Evolutionary conservation across 345 rosid genomes (phyloP).

Genomic region (Eucalyptus viminalis): DNA sequence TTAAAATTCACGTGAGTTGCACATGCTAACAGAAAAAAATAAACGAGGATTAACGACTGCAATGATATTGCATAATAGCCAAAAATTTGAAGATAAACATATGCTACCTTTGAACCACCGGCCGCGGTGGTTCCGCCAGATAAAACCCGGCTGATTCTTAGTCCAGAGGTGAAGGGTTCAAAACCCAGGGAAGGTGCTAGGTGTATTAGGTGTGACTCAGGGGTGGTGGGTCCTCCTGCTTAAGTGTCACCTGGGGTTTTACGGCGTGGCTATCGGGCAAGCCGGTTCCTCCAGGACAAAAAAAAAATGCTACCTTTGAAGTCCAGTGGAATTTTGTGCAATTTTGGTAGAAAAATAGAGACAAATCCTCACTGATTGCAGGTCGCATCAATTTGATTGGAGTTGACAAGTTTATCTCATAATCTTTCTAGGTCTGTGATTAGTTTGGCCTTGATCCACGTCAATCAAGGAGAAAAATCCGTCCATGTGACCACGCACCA

Average conservation of each 20-base stretch:
- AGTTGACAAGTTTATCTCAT: not conserved
- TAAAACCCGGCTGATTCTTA: no score
- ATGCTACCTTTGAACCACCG: no score
- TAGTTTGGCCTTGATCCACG: not conserved
- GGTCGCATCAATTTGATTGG: not conserved
- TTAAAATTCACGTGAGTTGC: not conserved
- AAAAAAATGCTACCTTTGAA: no score
- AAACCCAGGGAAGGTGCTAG: no score
- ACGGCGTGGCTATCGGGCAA: no score
- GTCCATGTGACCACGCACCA: not conserved
- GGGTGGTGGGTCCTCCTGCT: not conserved
- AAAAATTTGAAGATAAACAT: not conserved
- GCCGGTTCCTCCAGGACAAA: no score
- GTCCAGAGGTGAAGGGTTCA: no score
- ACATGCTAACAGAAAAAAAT: not conserved
- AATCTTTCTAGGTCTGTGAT: not conserved
- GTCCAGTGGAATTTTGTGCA: not conserved
- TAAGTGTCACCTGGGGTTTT: no score
- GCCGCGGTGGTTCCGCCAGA: no score
- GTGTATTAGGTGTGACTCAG: no score
- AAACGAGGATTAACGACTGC: not conserved
- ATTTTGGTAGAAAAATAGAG: not conserved
- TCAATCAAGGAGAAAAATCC: not conserved
- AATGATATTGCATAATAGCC: accelerated
- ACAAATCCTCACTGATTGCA: accelerated